Evolutionary conservation across 179 eudicot species (phyloP), one percentile per base, ranked within the genome.

Genomic region (Dionaea muscipula): DNA sequence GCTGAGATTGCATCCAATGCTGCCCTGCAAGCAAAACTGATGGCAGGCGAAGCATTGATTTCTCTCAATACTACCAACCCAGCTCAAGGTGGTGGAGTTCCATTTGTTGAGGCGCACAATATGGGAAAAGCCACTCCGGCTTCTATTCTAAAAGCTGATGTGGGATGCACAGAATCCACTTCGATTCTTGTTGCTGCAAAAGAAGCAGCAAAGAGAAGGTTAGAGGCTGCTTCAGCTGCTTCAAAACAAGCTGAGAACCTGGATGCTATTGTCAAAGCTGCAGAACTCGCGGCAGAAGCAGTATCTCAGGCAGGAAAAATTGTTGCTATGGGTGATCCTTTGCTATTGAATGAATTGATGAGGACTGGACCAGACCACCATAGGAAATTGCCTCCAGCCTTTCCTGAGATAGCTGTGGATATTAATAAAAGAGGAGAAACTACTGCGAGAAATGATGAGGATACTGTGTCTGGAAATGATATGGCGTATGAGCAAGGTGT

Each of bases 271-370:
- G 70, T 89, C 41, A 93, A 78, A 70, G 96, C 99, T 52, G 96
- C 99, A 31, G 99, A 93, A 80, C 78, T 93, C 67, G 99, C 99
- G 27, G 94, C 94, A 39, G 77, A 79, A 68, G 99, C 99, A 23
- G 95, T 88, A 46, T 75, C 95, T 53, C 96, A 93, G 66, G 90
- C 87, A 35, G 99, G 99, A 56, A 78, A 66, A 69, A 76, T 93
- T 72, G 94, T 93, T 59, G 72, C 95, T 24, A 78, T 89, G 81
- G 87, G 85, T 51, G 83, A 85, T 48, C 86, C 96, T 37, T 71
- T 83, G 59, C 71, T 84, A 35, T 61, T 89, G 78, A 70, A 50
- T 57, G 75, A 68, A 31, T 63, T 93, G 36, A 69, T 73, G 23
- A 72, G 71, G 61, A 79, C 82, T 63, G 96, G 96, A 61, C 99